Evolutionary conservation across 2,329 filamentous ascomycete species (phyloP).

Genomic region (Penicillium griseofulvum): DNA sequence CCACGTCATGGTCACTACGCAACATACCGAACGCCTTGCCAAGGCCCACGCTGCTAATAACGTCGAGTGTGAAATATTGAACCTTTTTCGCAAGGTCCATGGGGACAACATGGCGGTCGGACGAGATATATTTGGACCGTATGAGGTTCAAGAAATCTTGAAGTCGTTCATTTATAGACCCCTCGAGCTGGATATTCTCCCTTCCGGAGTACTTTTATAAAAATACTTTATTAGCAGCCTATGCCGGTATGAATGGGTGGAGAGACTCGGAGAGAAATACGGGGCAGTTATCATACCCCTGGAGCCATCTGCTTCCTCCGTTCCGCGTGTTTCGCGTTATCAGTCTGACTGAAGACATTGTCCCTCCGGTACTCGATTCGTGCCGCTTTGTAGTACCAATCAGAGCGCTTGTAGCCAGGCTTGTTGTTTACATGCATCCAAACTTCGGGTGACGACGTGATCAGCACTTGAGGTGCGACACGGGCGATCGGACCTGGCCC

Average conservation of each 20-base stretch:
- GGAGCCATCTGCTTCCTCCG: conserved; percentile 22
- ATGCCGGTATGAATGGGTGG: not conserved
- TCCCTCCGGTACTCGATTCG: conserved; percentile 18
- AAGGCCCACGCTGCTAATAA: conserved; percentile 55
- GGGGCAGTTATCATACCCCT: conserved; percentile 12
- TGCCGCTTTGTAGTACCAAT: conserved; percentile 17
- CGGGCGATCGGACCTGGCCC: conserved; percentile 15
- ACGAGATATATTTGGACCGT: conserved; percentile 46
- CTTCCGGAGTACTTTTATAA: conserved; percentile 50
- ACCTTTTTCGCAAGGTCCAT: conserved; percentile 51
- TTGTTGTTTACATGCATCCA: conserved; percentile 22
- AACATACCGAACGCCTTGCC: conserved; percentile 51
- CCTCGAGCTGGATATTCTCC: conserved; percentile 53
- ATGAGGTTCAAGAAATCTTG: conserved; percentile 50
- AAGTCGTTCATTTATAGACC: conserved; percentile 50
- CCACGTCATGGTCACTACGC: conserved; percentile 44
- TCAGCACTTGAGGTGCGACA: conserved; percentile 15
- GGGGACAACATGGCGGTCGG: conserved; percentile 23
- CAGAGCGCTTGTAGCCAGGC: conserved; percentile 18
- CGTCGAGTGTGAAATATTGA: conserved; percentile 57
- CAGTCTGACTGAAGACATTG: conserved; percentile 20
- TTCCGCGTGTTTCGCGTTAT: conserved; percentile 14
- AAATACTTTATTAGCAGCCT: not conserved
- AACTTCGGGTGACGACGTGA: conserved; percentile 18
- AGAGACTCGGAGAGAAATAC: not conserved